Evolutionary conservation across 164 flowering plant genomes (phyloP), one percentile per base, ranked within the genome.

Genomic region (Paratinospora sagittata): DNA sequence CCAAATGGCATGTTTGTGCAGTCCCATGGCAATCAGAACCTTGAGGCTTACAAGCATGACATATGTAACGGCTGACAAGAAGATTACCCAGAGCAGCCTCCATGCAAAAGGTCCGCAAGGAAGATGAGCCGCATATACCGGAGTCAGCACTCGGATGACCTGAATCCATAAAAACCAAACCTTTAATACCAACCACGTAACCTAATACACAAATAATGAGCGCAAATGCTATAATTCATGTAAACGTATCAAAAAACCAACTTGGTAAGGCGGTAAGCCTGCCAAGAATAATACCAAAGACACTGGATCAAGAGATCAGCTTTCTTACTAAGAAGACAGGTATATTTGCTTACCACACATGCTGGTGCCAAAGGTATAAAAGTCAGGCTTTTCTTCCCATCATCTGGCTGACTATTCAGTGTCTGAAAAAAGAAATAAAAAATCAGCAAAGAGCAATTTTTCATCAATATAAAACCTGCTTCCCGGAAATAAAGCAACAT

Each of bases 311-410:
- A 43, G 14, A 43, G 47, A 43, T 10, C 47, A 6, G 47, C 47
- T 43, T 9, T 9, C 47, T 10, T 12, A 43, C 14, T 4, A 26
- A 70, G 34, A 34, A 8, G 11, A 7, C 49, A 12, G 26, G 14
- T 16, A 10, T 23, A 10, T 11, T n/a, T 27, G 41, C 90, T 75
- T 87, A 94, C 99, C 92, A 92, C 97, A 77, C 94, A 92, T 69
- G 99, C 99, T 27, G 97, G 96, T 34, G 97, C 99, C 72, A 92
- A 43, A 57, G 99, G 99, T 74, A 95, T 80, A 73, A 95, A 95
- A 33, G 92, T 88, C 37, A 95, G 86, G 64, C 63, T 84, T 62
- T 78, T 89, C 82, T 81, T 88, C 70, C 73, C 80, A 72, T 78
- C 82, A 72, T 85, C 92, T 0, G 87, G 67, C 70, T 79, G 84